Percentiles rank a stretch among this genome's conserved stretches.
Conservation (phyloP, 305 asterid species). For the Solanum hybrid region DNA sequence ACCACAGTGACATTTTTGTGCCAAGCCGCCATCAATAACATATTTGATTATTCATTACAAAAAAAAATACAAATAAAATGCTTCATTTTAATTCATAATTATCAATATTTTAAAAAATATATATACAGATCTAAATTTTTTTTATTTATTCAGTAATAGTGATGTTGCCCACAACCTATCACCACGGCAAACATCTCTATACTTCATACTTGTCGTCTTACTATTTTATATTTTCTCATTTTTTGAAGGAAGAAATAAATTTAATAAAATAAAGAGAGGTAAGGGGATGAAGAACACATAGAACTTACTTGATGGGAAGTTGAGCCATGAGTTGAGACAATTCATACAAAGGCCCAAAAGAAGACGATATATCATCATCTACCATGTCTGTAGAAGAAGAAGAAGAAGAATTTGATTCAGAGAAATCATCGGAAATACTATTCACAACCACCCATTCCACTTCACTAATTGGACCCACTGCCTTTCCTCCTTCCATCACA, state of each 20-base stretch:
- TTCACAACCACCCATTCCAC: neutral
- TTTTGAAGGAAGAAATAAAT: neutral
- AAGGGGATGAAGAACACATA: neutral
- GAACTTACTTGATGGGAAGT: slow-evolving; percentile 59
- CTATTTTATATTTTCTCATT: neutral
- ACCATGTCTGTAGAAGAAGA: neutral
- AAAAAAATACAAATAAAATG: neutral
- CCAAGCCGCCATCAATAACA: neutral
- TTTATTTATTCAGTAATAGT: neutral
- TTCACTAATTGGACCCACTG: neutral
- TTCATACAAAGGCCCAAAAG: slow-evolving; percentile 34
- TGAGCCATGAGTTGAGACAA: slow-evolving; percentile 52
- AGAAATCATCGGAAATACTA: neutral
- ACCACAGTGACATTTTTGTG: neutral
- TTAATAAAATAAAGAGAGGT: neutral
- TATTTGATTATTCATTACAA: neutral
- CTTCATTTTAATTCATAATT: neutral
- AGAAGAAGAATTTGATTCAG: neutral
- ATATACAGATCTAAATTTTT: neutral
- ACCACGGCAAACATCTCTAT: neutral
- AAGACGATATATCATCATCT: slow-evolving; percentile 20
- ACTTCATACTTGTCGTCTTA: neutral
- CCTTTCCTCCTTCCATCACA: neutral
- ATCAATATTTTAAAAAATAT: neutral
- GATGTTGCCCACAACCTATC: neutral